These are phyloP conservation scores for Aspergillus fumigatiaffinis DNA, from an alignment of 2,329 filamentous ascomycete genomes.

Conservation along the genomic window DNA sequence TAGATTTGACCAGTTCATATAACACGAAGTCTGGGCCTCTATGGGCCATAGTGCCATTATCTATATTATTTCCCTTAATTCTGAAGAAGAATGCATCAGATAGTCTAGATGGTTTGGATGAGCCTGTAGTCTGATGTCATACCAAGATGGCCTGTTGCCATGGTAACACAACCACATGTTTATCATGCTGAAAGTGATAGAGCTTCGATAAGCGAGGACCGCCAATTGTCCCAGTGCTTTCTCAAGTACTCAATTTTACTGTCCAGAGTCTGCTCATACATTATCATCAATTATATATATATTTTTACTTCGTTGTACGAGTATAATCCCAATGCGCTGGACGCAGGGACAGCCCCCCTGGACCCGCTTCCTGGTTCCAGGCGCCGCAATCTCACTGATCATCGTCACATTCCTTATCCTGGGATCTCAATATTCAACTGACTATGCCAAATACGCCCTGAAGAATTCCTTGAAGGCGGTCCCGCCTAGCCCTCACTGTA, in stretches of 20 bases:
- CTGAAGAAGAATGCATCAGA: not conserved
- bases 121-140: not conserved
- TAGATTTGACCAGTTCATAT: constrained; percentile 19
- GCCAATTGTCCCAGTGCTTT: not conserved
- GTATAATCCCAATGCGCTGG: constrained; percentile 7
- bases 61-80: not conserved
- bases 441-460: constrained; percentile 18
- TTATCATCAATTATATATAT: not conserved
- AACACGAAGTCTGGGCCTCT: constrained; percentile 7
- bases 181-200: not conserved
- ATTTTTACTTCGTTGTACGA: not conserved
- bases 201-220: constrained; percentile 11
- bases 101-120: not conserved
- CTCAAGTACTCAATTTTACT: not conserved
- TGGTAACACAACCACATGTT: not conserved
- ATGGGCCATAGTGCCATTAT: constrained; percentile 11
- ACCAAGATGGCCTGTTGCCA: not conserved
- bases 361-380: constrained; percentile 26
- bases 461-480: constrained; percentile 11
- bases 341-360: constrained; percentile 15
- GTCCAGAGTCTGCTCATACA: not conserved
- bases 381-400: constrained; percentile 23
- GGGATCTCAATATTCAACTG: constrained; percentile 11
- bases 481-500: constrained; percentile 1
- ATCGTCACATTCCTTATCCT: constrained; percentile 27